These are phyloP conservation scores for Lasiodiplodia sp. DNA, from an alignment of 2,329 filamentous ascomycete genomes.

Conservation along the genomic window DNA sequence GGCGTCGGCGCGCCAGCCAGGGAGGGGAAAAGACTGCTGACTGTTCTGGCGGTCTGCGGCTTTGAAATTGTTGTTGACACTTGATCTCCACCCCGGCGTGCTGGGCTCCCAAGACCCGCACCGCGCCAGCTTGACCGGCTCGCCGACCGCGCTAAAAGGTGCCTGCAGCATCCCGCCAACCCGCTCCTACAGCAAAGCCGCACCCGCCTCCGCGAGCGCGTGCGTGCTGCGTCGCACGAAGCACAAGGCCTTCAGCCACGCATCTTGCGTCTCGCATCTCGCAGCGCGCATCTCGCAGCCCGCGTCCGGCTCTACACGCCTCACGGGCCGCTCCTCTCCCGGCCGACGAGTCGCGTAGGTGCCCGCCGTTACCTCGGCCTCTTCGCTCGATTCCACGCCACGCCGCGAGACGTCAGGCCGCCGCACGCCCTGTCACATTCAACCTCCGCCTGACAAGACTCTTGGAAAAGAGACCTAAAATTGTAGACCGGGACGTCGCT, in stretches of 20 bases:
- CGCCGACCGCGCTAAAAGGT: constrained; percentile 17
- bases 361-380: constrained; percentile 5
- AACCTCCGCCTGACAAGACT: not conserved
- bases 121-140: constrained; percentile 19
- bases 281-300: constrained; percentile 5
- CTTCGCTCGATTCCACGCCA: constrained; percentile 20
- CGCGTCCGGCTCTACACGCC: not conserved
- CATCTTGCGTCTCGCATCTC: constrained; percentile 5
- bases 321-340: not conserved
- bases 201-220: constrained; percentile 19
- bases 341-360: constrained; percentile 16
- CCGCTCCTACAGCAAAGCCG: constrained; percentile 10
- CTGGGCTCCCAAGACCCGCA: constrained; percentile 10
- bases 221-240: constrained; percentile 18
- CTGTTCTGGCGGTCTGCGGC: constrained; percentile 30
- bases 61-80: constrained; percentile 30
- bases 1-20: constrained; percentile 29
- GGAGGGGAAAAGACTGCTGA: constrained; percentile 29
- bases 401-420: constrained; percentile 16
- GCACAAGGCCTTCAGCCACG: not conserved
- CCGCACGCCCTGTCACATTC: not conserved
- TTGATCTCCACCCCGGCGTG: constrained; percentile 26
- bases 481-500: constrained; percentile 23
- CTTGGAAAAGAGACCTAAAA: constrained; percentile 6
- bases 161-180: constrained; percentile 15